Percentiles rank a stretch among this genome's conserved stretches.
Conservation (phyloP, 2,329 filamentous ascomycete species). For the Curvularia hawaiiensis region DNA sequence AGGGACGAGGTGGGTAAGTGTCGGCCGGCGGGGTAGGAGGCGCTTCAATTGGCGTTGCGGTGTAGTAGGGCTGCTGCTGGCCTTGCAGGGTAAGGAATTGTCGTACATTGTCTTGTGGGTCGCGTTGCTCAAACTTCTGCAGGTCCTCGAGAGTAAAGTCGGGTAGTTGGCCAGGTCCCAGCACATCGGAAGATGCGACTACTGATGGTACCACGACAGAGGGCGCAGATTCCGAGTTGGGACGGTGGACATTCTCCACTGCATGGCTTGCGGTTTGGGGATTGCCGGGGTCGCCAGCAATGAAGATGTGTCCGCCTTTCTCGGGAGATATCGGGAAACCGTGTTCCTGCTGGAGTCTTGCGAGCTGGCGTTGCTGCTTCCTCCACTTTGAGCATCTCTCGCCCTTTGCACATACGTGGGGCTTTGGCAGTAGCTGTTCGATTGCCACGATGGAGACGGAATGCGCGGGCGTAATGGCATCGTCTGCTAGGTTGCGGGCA, state of each 20-base stretch:
- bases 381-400: constrained; percentile 83
- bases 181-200: constrained; percentile 87
- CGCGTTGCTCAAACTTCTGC: constrained; percentile 69
- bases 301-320: constrained; percentile 71
- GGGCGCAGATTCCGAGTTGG: constrained; percentile 75
- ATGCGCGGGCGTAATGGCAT: constrained; percentile 77
- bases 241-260: constrained; percentile 62
- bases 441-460: constrained; percentile 92
- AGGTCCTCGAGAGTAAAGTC: constrained; percentile 76
- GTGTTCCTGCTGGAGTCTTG: constrained; percentile 75
- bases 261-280: constrained; percentile 65
- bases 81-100: constrained; percentile 90
- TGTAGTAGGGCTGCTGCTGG: constrained; percentile 63
- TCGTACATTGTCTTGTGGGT: constrained; percentile 91
- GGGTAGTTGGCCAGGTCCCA: constrained; percentile 71
- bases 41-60: constrained; percentile 67
- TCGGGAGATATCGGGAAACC: constrained; percentile 66
- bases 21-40: constrained; percentile 48
- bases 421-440: constrained; percentile 84
- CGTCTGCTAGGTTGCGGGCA: constrained; percentile 54
- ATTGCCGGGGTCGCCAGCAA: constrained; percentile 80
- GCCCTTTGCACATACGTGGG: constrained; percentile 83
- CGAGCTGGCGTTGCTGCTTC: constrained; percentile 78
- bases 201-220: constrained; percentile 61
- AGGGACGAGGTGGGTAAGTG: constrained; percentile 46